These are phyloP conservation scores for Gynochthodes officinalis DNA, from an alignment of 257 asterid species.

Conservation along the genomic window DNA sequence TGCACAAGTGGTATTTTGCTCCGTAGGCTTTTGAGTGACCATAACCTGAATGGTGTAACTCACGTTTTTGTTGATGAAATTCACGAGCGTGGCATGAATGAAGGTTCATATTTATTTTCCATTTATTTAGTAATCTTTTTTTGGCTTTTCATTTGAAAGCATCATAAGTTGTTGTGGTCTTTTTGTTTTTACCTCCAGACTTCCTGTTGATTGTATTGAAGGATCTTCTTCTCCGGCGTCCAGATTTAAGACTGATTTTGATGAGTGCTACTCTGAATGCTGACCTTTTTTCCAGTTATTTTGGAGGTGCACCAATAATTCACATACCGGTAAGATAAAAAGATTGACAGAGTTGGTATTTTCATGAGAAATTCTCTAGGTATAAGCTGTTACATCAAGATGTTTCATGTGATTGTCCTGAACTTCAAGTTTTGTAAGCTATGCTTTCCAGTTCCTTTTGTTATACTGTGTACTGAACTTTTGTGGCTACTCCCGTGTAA, in stretches of 20 bases:
- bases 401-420: background rate
- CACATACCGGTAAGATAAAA: conserved; percentile 81
- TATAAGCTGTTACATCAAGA: background rate
- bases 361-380: background rate
- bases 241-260: conserved; percentile 87
- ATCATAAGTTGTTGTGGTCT: conserved; percentile 26
- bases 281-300: conserved; percentile 78
- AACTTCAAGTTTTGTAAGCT: background rate
- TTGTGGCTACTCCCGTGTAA: background rate
- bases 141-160: conserved; percentile 15
- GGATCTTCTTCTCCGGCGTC: conserved; percentile 93
- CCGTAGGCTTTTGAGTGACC: conserved; percentile 91
- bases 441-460: background rate
- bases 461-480: background rate
- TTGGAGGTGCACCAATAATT: conserved; percentile 85
- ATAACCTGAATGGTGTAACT: conserved; percentile 76
- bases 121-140: conserved; percentile 11
- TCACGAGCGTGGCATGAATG: conserved; percentile 99
- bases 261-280: conserved; percentile 99
- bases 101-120: conserved; percentile 53
- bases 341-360: conserved; percentile 4
- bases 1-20: conserved; percentile 98
- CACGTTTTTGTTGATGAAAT: conserved; percentile 98
- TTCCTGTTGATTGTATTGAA: conserved; percentile 92
- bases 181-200: conserved; percentile 51